Conservation (phyloP, 768 basidiomycete species). For the Crepidotus variabilis region DNA sequence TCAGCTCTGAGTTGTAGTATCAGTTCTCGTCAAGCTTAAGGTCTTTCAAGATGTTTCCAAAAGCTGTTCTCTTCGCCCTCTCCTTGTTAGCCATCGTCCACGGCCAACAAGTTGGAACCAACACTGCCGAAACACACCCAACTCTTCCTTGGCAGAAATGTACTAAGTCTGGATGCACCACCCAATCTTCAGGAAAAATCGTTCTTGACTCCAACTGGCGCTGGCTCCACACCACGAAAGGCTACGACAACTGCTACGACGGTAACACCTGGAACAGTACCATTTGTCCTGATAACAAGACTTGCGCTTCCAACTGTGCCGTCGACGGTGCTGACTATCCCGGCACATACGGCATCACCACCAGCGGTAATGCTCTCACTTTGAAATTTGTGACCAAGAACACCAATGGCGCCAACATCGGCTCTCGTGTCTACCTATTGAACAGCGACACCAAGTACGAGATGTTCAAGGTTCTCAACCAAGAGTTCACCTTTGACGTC, state of each 20-base stretch:
- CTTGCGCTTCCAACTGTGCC: conserved; percentile 43
- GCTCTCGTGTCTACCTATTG: conserved; percentile 45
- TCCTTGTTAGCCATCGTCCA: conserved; percentile 38
- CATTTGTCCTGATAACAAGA: conserved; percentile 43
- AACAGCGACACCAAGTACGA: conserved; percentile 38
- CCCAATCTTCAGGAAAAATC: conserved; percentile 30
- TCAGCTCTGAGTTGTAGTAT: conserved; percentile 8
- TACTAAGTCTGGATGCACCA: conserved; percentile 39
- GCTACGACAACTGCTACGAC: conserved; percentile 43
- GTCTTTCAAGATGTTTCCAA: conserved; percentile 30
- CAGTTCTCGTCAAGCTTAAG: conserved; percentile 15
- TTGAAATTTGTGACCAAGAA: conserved; percentile 40
- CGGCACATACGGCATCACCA: conserved; percentile 49
- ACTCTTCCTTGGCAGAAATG: conserved; percentile 42
- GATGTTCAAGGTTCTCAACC: conserved; percentile 48
- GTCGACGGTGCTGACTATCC: conserved; percentile 44
- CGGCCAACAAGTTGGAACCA: conserved; percentile 53
- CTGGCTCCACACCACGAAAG: conserved; percentile 37
- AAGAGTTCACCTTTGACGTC: conserved; percentile 60
- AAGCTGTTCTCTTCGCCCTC: conserved; percentile 35
- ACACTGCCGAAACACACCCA: conserved; percentile 47
- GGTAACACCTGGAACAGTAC: conserved; percentile 49
- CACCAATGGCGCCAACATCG: conserved; percentile 29
- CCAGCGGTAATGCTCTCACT: conserved; percentile 39
- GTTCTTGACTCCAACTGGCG: conserved; percentile 54